phyloP scores from a whole-genome alignment of 2,329 filamentous ascomycete species.

The Aspergillus sp. region DNA sequence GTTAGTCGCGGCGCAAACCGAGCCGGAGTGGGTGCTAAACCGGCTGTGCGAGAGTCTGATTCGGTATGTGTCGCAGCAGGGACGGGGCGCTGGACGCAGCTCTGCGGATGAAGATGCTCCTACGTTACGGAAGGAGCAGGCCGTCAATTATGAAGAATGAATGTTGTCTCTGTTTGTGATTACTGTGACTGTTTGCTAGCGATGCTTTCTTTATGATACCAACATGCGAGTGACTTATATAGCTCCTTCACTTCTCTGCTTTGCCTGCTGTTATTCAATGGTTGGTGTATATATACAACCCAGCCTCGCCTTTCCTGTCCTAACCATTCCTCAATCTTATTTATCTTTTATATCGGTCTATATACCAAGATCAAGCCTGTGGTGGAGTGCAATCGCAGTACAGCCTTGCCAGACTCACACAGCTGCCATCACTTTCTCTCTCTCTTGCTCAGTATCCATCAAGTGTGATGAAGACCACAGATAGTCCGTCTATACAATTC shows the following conservation, averaged over 20 bases:
- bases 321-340: background rate
- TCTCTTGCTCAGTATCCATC: no score
- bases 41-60: constrained; percentile 63
- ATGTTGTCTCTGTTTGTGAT: background rate
- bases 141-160: background rate
- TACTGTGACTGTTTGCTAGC: background rate
- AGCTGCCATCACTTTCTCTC: no score
- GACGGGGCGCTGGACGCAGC: constrained; percentile 3
- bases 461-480: no score
- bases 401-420: no score
- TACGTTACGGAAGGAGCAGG: background rate
- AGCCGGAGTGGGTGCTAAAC: constrained; percentile 67
- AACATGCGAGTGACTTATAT: background rate
- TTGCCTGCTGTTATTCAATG: no score
- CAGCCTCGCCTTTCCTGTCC: no score
- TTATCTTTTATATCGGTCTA: background rate
- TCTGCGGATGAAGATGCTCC: background rate
- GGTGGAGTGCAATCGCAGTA: no score
- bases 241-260: no score
- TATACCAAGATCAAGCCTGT: no score
- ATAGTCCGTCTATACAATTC: no score
- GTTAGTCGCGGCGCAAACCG: constrained; percentile 60
- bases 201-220: background rate
- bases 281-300: no score
- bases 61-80: constrained; percentile 36